Conservation (phyloP, 768 basidiomycete species). For the Scleroderma citrinum region DNA sequence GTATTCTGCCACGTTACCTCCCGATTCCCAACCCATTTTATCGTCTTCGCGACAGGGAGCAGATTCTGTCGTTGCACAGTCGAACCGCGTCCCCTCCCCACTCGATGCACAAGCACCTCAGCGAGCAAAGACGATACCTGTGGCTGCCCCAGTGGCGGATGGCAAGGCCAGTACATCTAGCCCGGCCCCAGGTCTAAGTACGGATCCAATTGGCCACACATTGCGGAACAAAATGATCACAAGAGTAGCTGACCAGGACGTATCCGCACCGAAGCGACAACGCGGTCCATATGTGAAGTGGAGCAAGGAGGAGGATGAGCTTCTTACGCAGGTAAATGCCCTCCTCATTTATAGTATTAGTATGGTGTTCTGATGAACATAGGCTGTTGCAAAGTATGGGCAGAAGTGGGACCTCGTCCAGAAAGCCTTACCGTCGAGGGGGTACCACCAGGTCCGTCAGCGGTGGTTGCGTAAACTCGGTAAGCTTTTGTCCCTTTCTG, state of each 20-base stretch:
- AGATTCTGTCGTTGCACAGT: slow-evolving; percentile 1
- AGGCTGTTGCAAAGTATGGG: slow-evolving; percentile 36
- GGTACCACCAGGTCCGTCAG: slow-evolving; percentile 39
- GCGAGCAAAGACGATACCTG: slow-evolving; percentile 5
- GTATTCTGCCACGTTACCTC: not conserved
- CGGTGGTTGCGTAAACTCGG: slow-evolving; percentile 38
- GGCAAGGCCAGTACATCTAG: slow-evolving; percentile 1
- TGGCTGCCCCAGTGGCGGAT: not conserved
- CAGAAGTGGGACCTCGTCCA: slow-evolving; percentile 38
- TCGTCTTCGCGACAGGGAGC: not conserved
- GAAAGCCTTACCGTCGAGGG: slow-evolving; percentile 34
- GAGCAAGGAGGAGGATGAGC: slow-evolving; percentile 38
- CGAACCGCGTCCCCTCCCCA: slow-evolving; percentile 6
- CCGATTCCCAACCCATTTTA: not conserved
- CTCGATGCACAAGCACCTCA: not conserved
- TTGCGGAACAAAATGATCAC: slow-evolving; percentile 17
- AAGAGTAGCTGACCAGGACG: slow-evolving; percentile 28
- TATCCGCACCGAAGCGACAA: slow-evolving; percentile 27
- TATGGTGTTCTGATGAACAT: not conserved
- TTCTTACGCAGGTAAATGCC: slow-evolving; percentile 30
- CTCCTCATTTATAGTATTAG: not conserved
- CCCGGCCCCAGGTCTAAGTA: not conserved
- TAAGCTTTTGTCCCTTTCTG: slow-evolving; percentile 8
- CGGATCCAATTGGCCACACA: not conserved
- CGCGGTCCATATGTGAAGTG: slow-evolving; percentile 38